phyloP scores from a whole-genome alignment of 495 filamentous ascomycete genomes.

The Aspergillus sclerotioniger region DNA sequence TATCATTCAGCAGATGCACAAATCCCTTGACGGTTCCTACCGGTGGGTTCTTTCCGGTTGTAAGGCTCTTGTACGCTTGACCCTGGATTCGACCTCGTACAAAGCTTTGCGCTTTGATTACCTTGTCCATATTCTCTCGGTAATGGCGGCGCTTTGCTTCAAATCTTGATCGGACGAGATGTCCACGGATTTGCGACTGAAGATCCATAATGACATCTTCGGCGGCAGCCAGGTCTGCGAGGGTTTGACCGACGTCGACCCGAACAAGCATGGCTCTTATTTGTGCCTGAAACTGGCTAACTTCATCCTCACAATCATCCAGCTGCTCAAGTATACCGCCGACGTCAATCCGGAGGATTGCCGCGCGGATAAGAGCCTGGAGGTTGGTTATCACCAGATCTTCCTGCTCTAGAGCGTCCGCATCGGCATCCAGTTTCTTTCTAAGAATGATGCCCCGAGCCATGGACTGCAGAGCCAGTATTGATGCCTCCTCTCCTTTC shows the following conservation, averaged over 20 bases:
- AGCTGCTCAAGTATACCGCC: conserved; percentile 69
- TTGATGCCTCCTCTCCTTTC: conserved; percentile 28
- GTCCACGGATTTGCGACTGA: conserved; percentile 73
- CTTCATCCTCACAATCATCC: conserved; percentile 75
- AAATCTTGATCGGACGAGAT: conserved; percentile 70
- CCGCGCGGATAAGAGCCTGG: conserved; percentile 72
- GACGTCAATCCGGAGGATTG: conserved; percentile 69
- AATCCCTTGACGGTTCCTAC: conserved; percentile 96
- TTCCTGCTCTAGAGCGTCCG: conserved; percentile 59
- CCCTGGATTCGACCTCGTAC: conserved; percentile 91
- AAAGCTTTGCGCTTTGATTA: conserved; percentile 97
- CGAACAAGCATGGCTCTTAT: conserved; percentile 77
- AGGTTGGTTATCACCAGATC: conserved; percentile 57
- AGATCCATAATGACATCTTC: conserved; percentile 72
- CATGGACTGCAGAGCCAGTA: conserved; percentile 48
- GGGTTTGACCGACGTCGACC: conserved; percentile 62
- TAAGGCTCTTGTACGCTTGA: conserved; percentile 94
- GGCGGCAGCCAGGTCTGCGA: conserved; percentile 75
- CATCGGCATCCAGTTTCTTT: conserved; percentile 40
- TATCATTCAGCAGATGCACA: conserved; percentile 96
- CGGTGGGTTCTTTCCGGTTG: conserved; percentile 94
- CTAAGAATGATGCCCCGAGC: conserved; percentile 46
- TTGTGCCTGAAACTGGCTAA: conserved; percentile 68
- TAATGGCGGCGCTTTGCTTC: conserved; percentile 84
- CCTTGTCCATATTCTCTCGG: conserved; percentile 96